Base-by-base conservation (phyloP, 1,139 yeast species). In the Meyerozyma smithsonii region DNA sequence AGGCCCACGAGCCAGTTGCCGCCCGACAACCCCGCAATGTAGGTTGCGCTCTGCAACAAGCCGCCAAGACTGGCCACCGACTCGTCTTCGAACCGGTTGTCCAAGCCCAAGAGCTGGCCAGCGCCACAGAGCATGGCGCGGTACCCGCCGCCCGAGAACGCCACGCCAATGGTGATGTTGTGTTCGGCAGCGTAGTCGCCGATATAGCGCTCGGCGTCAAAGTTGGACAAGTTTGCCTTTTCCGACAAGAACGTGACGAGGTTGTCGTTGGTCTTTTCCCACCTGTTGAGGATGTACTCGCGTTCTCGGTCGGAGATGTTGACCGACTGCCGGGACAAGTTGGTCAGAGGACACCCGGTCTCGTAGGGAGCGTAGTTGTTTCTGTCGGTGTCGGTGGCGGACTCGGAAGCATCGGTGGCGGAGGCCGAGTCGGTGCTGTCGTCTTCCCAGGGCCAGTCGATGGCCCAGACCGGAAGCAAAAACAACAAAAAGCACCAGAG, bases 81-180 rank as follows among this genome's bases (percentile, higher is more conserved):
- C 4, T 75, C 74, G 20, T 66, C 66, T 36, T 77, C 79, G 30
- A 43, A 46, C 52, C 96, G 72, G 50, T 77, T 74, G 57, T 89
- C 97, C 44, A 87, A 61, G 1, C 92, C 96, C 12, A 90, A 69
- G 32, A 88, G 61, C 58, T 82, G 81, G 32, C 97, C 96, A 2
- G 95, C 96, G n/a, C 96, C 96, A 41, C 72, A 64, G 33, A 88
- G 64, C 96, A 88, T 86, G 38, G 96, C 95, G 43, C 97, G 74
- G 62, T 86, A 88, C 3, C 96, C 95, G 52, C 97, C 97, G 32
- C 97, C 97, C 5, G 92, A 80, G 55, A 86, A 84, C 3, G 95
- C 89, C 16, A 88, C 55, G 3, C 84, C 96, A 40, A 87, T 69
- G 38, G 65, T 71, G 40, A 76, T 68, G 23, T 73, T 62, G 35